Base-by-base conservation (phyloP, 345 rosid species). In the Lagerstroemia speciosa region DNA sequence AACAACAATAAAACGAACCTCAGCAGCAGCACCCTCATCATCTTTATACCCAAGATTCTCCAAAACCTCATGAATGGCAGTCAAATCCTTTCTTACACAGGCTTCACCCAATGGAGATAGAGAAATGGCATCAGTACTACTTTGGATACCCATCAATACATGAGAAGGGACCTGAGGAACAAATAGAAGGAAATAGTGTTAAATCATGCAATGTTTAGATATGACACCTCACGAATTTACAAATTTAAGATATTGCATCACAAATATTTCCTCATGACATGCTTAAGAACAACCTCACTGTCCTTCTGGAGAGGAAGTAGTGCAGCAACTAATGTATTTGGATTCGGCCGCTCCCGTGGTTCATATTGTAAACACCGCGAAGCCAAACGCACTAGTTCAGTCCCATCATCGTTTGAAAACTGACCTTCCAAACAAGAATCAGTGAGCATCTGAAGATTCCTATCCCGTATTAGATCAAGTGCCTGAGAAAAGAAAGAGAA, bases 401-500 rank as follows among this genome's bases (percentile, higher is more conserved):
- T 91, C 22, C 87, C 88, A 71, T 90, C 97, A 71, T 76, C 83
- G 73, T 81, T 80, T 38, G 97, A 78, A 82, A 87, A 75, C 72
- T 90, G 91, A 69, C 97, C 97, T 75, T 89, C 90, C 80, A 90
- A 81, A 81, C 92, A 86, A 70, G 98, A 87, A 83, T 93, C 98
- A 8, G 86, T 85, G 63, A 89, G 85, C 80, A 82, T 87, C 80
- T 86, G 92, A 76, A 89, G 82, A 77, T 93, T 90, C 80, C 85
- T 80, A 80, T 87, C 93, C 69, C 92, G 80, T 78, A 93, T 90
- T 67, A 93, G 76, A 82, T 93, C 93, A 74, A 93, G 87, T 67
- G 98, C 97, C 97, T 93, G 81, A 64, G 71, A 67, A 41, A 75
- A 76, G 71, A 66, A 62, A 27, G 9, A 63, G 73, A 67, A 8